phyloP scores from a whole-genome alignment of 352 stramenopile genomes.

The Pythium dissimile region DNA sequence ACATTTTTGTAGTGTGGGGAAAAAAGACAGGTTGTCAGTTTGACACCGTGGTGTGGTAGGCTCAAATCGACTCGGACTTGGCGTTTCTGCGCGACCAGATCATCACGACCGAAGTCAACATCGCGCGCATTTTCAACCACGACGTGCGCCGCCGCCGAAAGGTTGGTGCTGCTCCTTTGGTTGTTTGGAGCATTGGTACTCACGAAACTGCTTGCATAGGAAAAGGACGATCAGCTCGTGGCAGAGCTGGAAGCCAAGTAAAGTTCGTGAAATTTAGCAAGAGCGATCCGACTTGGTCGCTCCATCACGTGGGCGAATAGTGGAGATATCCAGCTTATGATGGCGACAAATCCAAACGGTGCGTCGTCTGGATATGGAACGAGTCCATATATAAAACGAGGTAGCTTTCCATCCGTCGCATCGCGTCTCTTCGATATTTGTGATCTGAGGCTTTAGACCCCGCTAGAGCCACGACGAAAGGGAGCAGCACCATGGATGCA shows the following conservation, averaged over 20 bases:
- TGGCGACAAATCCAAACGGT: no score
- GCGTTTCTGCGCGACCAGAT: slow-evolving; percentile 95
- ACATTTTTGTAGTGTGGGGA: background rate
- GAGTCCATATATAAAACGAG: background rate
- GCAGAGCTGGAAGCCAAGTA: slow-evolving; percentile 71
- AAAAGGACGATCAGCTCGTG: slow-evolving; percentile 63
- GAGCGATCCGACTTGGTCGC: no score
- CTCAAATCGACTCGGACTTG: slow-evolving; percentile 89
- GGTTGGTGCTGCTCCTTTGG: slow-evolving; percentile 17
- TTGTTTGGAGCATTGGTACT: background rate
- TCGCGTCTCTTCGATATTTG: background rate
- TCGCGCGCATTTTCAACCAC: slow-evolving; percentile 97
- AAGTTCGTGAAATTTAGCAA: no score
- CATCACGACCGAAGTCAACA: slow-evolving; percentile 97
- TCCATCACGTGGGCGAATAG: no score
- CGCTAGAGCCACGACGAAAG: background rate
- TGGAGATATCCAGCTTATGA: no score
- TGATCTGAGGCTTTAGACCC: background rate
- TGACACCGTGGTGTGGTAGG: slow-evolving; percentile 21
- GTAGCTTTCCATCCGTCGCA: background rate
- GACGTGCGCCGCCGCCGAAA: slow-evolving; percentile 88
- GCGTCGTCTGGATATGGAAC: background rate
- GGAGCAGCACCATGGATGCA: no score
- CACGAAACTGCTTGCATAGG: slow-evolving; percentile 28
- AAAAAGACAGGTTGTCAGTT: background rate